Percentiles rank a stretch among this genome's conserved stretches.
Evolutionary conservation across 2,329 filamentous ascomycete genomes (phyloP).

Genomic region (Bipolaris bicolor): DNA sequence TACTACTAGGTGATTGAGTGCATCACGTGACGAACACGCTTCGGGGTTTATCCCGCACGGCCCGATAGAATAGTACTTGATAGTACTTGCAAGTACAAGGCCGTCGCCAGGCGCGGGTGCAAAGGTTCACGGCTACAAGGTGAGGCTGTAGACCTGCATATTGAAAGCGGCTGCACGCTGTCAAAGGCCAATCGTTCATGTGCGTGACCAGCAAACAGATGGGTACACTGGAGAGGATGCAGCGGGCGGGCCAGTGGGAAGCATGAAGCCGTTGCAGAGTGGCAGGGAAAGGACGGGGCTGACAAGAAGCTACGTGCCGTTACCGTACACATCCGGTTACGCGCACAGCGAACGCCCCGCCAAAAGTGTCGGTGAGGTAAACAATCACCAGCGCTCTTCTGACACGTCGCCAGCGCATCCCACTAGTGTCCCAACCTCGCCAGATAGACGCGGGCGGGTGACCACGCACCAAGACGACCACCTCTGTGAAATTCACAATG

Average conservation of each 20-base stretch:
- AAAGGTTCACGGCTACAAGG: background rate
- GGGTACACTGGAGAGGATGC: background rate
- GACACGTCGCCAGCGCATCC: constrained; percentile 30
- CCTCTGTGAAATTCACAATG: constrained; percentile 12
- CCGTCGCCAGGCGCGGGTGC: background rate
- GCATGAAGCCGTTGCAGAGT: background rate
- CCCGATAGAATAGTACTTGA: too few relatives aligned
- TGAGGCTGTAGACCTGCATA: constrained; percentile 14
- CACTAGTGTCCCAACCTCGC: constrained; percentile 17
- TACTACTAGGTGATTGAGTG: too few relatives aligned
- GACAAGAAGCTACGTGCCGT: constrained; percentile 9
- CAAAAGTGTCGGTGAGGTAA: constrained; percentile 25
- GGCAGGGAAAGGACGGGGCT: constrained; percentile 12
- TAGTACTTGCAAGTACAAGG: background rate
- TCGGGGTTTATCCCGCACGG: background rate
- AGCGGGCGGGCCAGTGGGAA: background rate
- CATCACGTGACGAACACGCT: background rate
- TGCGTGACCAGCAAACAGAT: constrained; percentile 6
- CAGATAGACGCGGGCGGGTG: constrained; percentile 4
- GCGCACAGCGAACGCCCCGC: constrained; percentile 19
- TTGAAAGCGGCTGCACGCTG: constrained; percentile 7
- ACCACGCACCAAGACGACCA: constrained; percentile 3
- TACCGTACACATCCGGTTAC: constrained; percentile 22
- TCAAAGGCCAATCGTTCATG: constrained; percentile 8
- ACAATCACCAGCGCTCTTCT: constrained; percentile 23